Evolutionary conservation across 2,329 filamentous ascomycete genomes (phyloP).

Genomic region (Neoarthrinium moseri): DNA sequence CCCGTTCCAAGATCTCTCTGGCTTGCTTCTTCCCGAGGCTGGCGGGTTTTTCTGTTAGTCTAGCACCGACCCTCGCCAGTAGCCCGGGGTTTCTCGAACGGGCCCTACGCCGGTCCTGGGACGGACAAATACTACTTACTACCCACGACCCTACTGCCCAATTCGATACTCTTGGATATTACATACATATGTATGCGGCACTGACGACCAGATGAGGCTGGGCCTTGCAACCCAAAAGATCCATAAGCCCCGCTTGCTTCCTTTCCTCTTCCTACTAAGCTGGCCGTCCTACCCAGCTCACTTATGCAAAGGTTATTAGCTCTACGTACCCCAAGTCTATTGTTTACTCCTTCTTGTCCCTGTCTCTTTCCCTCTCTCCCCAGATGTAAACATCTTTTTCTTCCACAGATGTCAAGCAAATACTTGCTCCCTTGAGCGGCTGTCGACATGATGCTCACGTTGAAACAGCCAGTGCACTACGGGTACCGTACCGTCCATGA

Average conservation of each 20-base stretch:
- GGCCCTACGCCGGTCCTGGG: slow-evolving; percentile 26
- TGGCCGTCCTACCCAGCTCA: slow-evolving; percentile 37
- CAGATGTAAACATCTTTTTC: slow-evolving; percentile 12
- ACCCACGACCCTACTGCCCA: slow-evolving; percentile 4
- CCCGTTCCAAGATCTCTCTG: slow-evolving; percentile 27
- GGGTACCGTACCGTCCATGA: slow-evolving; percentile 63
- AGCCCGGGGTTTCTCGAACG: slow-evolving; percentile 24
- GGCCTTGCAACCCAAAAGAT: slow-evolving; percentile 31
- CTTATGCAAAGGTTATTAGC: slow-evolving; percentile 37
- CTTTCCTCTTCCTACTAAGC: slow-evolving; percentile 29
- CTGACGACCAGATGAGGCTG: slow-evolving; percentile 34
- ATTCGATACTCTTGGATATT: slow-evolving; percentile 14
- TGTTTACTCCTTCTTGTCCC: slow-evolving; percentile 12
- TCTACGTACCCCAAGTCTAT: slow-evolving; percentile 19
- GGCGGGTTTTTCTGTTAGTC: slow-evolving; percentile 15
- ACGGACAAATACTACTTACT: slow-evolving; percentile 25
- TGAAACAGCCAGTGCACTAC: slow-evolving; percentile 58
- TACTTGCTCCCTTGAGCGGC: slow-evolving; percentile 15
- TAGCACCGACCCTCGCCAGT: slow-evolving; percentile 14
- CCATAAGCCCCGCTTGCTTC: slow-evolving; percentile 33
- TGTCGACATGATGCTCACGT: slow-evolving; percentile 56
- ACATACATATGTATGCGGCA: slow-evolving; percentile 30
- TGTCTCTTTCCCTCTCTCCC: slow-evolving; percentile 20
- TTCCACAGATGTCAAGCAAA: slow-evolving; percentile 16
- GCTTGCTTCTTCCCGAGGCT: slow-evolving; percentile 25